Percentiles rank a stretch among this genome's conserved stretches.
phyloP scores from a whole-genome alignment of 768 basidiomycete species.

The Mycena latifolia region DNA sequence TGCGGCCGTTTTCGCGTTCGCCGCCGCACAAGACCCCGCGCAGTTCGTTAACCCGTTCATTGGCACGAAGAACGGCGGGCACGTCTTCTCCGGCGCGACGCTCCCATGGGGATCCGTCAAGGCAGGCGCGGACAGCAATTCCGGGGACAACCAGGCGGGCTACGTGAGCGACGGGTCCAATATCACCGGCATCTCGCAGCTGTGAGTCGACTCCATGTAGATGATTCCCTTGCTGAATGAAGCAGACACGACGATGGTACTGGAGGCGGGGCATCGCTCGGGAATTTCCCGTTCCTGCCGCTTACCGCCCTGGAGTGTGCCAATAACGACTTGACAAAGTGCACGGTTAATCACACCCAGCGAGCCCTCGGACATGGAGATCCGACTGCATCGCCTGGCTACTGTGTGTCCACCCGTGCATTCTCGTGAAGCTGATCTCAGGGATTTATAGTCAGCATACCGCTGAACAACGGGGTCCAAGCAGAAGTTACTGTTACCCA shows the following conservation, averaged over 20 bases:
- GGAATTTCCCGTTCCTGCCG: slow-evolving; percentile 26
- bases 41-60: slow-evolving; percentile 53
- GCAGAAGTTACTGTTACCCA: slow-evolving; percentile 61
- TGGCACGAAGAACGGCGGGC: slow-evolving; percentile 55
- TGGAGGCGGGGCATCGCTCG: slow-evolving; percentile 28
- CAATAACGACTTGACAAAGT: slow-evolving; percentile 29
- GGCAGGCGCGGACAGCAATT: slow-evolving; percentile 50
- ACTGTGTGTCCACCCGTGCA: slow-evolving; percentile 17
- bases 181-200: slow-evolving; percentile 34
- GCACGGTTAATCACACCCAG: slow-evolving; percentile 11
- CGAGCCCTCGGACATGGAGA: slow-evolving; percentile 27
- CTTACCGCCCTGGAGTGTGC: slow-evolving; percentile 24
- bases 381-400: slow-evolving; percentile 34
- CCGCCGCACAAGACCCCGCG: slow-evolving; percentile 24
- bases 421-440: background rate
- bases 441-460: slow-evolving; percentile 28
- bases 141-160: slow-evolving; percentile 34
- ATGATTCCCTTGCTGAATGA: background rate
- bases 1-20: slow-evolving; percentile 10
- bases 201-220: slow-evolving; percentile 18
- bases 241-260: slow-evolving; percentile 31
- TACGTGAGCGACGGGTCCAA: slow-evolving; percentile 33
- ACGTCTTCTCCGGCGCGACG: slow-evolving; percentile 55
- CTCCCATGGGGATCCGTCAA: slow-evolving; percentile 58
- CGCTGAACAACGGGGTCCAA: slow-evolving; percentile 55